Conservation (phyloP, 2,329 filamentous ascomycete species). For the Zymoseptoria crescenta region DNA sequence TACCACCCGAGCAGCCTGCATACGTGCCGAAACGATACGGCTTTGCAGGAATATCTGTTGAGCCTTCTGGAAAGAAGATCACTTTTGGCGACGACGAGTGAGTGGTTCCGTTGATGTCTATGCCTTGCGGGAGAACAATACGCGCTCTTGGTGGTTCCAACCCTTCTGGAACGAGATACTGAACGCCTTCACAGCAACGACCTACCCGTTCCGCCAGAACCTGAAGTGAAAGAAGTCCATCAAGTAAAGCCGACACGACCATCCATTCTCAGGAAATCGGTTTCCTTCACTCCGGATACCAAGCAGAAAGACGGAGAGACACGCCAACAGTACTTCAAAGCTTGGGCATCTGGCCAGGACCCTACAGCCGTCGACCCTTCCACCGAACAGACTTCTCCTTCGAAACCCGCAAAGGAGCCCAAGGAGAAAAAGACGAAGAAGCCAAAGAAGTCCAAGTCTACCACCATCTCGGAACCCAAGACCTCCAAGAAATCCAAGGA, state of each 20-base stretch:
- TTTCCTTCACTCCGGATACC: constrained; percentile 57
- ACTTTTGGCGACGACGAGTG: constrained; percentile 18
- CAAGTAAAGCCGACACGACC: constrained; percentile 1
- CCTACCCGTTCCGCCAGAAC: not conserved
- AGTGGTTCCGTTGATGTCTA: constrained; percentile 1
- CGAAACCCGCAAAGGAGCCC: constrained; percentile 6
- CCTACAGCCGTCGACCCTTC: constrained; percentile 16
- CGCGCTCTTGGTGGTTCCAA: not conserved
- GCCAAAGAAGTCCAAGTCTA: constrained; percentile 24
- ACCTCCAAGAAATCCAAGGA: constrained; percentile 4
- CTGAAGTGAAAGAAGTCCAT: not conserved
- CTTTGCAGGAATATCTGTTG: not conserved
- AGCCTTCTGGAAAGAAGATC: constrained; percentile 9
- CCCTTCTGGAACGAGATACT: not conserved
- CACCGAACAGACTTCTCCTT: constrained; percentile 15
- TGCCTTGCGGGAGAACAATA: not conserved
- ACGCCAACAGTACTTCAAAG: constrained; percentile 44
- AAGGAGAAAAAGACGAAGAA: constrained; percentile 28
- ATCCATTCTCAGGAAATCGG: constrained; percentile 42
- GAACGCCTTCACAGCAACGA: not conserved
- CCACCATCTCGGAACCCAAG: constrained; percentile 5
- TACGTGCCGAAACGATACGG: not conserved
- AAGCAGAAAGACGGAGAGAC: constrained; percentile 52
- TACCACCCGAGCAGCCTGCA: not conserved
- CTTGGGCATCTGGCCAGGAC: constrained; percentile 34